These are phyloP conservation scores for Xylariaceae sp. DNA, from an alignment of 2,329 filamentous ascomycete species.

Conservation along the genomic window DNA sequence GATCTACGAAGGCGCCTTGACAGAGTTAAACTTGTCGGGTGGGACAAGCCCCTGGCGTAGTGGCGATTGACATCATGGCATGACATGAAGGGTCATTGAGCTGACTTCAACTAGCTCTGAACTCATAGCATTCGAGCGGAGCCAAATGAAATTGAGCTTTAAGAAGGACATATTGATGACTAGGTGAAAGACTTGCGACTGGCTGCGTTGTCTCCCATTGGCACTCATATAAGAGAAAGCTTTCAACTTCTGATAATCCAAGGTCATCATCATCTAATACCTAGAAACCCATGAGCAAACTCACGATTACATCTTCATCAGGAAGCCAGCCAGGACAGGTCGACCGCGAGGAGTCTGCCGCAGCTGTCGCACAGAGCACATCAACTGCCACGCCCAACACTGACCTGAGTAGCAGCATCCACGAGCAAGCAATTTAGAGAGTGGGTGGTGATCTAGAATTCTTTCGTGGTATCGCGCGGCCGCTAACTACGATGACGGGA, in stretches of 20 bases:
- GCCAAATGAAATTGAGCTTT: neutral
- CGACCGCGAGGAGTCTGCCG: constrained; percentile 7
- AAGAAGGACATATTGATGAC: neutral
- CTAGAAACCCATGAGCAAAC: neutral
- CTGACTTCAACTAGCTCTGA: neutral
- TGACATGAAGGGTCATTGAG: neutral
- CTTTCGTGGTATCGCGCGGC: neutral
- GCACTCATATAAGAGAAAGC: neutral
- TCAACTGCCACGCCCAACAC: constrained; percentile 1
- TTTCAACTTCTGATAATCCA: neutral
- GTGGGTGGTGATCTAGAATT: neutral
- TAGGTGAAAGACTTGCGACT: neutral
- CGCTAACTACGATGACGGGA: neutral
- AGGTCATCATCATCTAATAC: neutral
- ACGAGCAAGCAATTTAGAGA: neutral
- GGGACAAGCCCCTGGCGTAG: neutral
- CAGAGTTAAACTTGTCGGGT: neutral
- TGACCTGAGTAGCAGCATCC: constrained; percentile 3
- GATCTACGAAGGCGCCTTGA: no score
- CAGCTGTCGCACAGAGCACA: constrained; percentile 4
- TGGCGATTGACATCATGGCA: neutral
- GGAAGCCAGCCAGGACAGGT: constrained; percentile 3
- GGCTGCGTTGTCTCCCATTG: neutral
- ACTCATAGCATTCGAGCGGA: neutral
- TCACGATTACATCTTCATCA: constrained; percentile 6